Percentiles rank a stretch among this genome's conserved stretches.
These are phyloP conservation scores for Rhizopus stolonifer DNA, from an alignment of 371 early-diverging fungal species.

Conservation along the genomic window DNA sequence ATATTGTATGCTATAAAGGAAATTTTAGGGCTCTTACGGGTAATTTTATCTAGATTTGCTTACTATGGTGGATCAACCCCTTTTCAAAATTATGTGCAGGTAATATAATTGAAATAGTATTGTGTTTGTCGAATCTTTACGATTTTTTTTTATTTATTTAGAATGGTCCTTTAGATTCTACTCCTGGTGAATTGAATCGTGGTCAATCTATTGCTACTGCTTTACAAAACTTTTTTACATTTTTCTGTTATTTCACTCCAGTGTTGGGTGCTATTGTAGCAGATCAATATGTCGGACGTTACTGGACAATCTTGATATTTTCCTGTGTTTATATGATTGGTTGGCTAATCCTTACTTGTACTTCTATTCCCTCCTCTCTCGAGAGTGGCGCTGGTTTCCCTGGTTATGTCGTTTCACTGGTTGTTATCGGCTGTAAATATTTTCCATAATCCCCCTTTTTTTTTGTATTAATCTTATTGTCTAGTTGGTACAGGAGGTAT, in stretches of 20 bases:
- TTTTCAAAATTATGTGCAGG: slow-evolving; percentile 63
- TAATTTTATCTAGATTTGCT: slow-evolving; percentile 50
- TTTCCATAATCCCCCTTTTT: too few relatives aligned
- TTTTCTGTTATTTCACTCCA: slow-evolving; percentile 75
- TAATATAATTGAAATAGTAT: slow-evolving; percentile 3
- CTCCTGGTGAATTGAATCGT: slow-evolving; percentile 32
- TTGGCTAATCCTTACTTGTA: slow-evolving; percentile 66
- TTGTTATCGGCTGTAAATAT: slow-evolving; percentile 39
- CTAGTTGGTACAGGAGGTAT: slow-evolving; percentile 88
- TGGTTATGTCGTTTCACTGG: slow-evolving; percentile 61
- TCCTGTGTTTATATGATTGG: slow-evolving; percentile 59
- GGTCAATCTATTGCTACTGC: slow-evolving; percentile 63
- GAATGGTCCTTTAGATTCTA: slow-evolving; percentile 21
- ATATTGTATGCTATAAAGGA: slow-evolving; percentile 6
- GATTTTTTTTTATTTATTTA: neutral
- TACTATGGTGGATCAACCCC: slow-evolving; percentile 71
- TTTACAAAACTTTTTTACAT: slow-evolving; percentile 70
- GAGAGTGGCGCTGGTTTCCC: slow-evolving; percentile 56
- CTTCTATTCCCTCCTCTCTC: slow-evolving; percentile 51
- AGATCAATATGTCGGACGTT: slow-evolving; percentile 80
- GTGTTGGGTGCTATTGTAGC: slow-evolving; percentile 78
- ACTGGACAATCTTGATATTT: slow-evolving; percentile 72
- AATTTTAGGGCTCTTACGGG: slow-evolving; percentile 12
- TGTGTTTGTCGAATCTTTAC: too few relatives aligned
- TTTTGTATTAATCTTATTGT: too few relatives aligned